phyloP scores from a whole-genome alignment of 768 basidiomycete species.

The Nidularia sp. region DNA sequence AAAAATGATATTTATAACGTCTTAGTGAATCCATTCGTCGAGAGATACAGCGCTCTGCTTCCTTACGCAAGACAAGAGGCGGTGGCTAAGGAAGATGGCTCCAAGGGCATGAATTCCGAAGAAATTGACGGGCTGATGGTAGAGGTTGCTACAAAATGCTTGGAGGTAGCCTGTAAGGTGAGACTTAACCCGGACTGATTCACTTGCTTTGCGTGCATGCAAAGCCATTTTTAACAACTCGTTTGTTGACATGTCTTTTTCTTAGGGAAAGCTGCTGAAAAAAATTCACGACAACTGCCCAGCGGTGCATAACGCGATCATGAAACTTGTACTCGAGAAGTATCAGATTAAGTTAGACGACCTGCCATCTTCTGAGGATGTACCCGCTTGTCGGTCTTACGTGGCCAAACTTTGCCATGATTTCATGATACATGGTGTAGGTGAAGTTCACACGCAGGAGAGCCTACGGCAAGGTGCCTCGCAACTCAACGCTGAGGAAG shows the following conservation, averaged over 20 bases:
- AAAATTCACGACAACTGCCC: slow-evolving; percentile 47
- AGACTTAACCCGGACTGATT: neutral
- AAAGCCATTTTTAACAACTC: too few relatives aligned
- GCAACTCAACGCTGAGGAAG: slow-evolving; percentile 6
- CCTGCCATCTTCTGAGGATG: slow-evolving; percentile 51
- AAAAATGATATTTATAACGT: slow-evolving; percentile 57
- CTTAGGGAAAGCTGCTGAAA: slow-evolving; percentile 63
- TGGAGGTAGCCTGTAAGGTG: slow-evolving; percentile 62
- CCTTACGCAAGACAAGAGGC: slow-evolving; percentile 42
- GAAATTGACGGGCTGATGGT: slow-evolving; percentile 46
- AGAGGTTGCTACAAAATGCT: slow-evolving; percentile 56
- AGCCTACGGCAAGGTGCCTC: slow-evolving; percentile 11
- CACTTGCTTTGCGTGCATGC: too few relatives aligned
- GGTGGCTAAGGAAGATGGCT: slow-evolving; percentile 22
- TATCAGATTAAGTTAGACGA: slow-evolving; percentile 52
- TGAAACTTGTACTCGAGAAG: slow-evolving; percentile 39
- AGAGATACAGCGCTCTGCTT: slow-evolving; percentile 46
- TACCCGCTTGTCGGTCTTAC: slow-evolving; percentile 37
- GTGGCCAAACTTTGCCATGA: slow-evolving; percentile 54
- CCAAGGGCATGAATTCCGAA: slow-evolving; percentile 35
- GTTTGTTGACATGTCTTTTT: neutral
- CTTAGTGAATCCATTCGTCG: slow-evolving; percentile 67
- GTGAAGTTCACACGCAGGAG: slow-evolving; percentile 18
- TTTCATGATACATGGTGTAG: slow-evolving; percentile 27
- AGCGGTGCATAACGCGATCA: slow-evolving; percentile 36